Percentiles rank a stretch among this genome's conserved stretches.
phyloP scores from a whole-genome alignment of 192 early-diverging fungal species.

The Backusella tarrabulga region DNA sequence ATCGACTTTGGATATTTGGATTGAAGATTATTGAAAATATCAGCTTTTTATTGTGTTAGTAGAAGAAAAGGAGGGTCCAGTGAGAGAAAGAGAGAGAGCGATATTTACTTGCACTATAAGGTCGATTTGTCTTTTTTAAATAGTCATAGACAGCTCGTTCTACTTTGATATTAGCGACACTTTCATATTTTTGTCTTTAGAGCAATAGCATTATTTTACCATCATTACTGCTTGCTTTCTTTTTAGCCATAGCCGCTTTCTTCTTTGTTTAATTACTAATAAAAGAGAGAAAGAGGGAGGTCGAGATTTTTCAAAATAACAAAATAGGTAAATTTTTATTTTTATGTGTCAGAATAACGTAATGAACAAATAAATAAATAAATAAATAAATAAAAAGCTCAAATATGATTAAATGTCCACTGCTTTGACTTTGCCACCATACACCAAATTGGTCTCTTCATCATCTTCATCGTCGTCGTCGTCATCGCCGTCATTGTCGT shows the following conservation, averaged over 20 bases:
- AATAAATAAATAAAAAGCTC: background rate
- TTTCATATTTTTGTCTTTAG: background rate
- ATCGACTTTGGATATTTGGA: conserved; percentile 8
- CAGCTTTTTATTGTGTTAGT: background rate
- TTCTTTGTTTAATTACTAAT: background rate
- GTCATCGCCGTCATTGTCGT: background rate
- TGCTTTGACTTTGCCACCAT: background rate
- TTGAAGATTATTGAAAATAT: conserved; percentile 20
- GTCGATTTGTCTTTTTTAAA: conserved; percentile 15
- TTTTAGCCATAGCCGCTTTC: background rate
- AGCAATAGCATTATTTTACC: background rate
- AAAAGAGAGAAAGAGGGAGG: background rate
- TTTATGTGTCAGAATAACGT: background rate
- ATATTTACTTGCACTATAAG: conserved; percentile 19
- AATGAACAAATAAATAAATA: background rate
- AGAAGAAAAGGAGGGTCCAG: background rate
- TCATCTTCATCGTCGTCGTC: background rate
- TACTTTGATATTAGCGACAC: background rate
- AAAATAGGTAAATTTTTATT: background rate
- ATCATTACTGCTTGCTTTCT: background rate
- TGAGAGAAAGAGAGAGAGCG: background rate
- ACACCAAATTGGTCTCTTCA: background rate
- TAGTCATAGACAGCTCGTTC: conserved; percentile 6
- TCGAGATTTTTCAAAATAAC: background rate
- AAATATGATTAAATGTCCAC: background rate